Conservation (phyloP, 768 basidiomycete genomes). For the Roridomyces roridus region DNA sequence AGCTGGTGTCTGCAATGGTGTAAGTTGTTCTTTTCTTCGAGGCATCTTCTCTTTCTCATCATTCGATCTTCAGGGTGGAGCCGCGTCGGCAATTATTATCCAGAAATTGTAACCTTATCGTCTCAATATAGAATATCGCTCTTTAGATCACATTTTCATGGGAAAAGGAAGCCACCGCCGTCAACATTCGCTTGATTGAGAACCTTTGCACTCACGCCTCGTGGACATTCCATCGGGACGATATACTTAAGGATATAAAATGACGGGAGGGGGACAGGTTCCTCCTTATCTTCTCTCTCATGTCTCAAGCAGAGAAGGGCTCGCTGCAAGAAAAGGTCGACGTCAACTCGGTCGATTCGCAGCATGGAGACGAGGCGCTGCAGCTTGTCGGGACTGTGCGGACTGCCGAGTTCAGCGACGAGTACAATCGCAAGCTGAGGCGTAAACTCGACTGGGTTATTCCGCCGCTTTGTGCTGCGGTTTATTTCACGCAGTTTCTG, state of each 20-base stretch:
- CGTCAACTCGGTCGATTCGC: constrained; percentile 38
- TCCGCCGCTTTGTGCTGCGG: constrained; percentile 63
- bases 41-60: not conserved
- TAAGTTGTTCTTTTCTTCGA: constrained; percentile 47
- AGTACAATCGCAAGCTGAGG: constrained; percentile 61
- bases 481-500: constrained; percentile 75
- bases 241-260: constrained; percentile 10
- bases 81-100: constrained; percentile 88
- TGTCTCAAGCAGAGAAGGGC: constrained; percentile 14
- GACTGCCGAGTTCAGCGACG: constrained; percentile 60
- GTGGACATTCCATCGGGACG: not conserved
- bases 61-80: constrained; percentile 72
- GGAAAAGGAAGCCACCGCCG: constrained; percentile 19
- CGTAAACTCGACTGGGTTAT: constrained; percentile 61
- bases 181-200: too few species aligned
- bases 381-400: constrained; percentile 62
- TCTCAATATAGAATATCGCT: constrained; percentile 9
- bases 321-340: constrained; percentile 37
- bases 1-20: constrained; percentile 96
- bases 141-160: constrained; percentile 8
- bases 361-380: constrained; percentile 65
- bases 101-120: constrained; percentile 71
- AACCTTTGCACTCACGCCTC: not conserved
- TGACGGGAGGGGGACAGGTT: not conserved
- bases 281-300: not conserved